phyloP scores from a whole-genome alignment of 495 filamentous ascomycete genomes.

The Penicillium paradoxum region DNA sequence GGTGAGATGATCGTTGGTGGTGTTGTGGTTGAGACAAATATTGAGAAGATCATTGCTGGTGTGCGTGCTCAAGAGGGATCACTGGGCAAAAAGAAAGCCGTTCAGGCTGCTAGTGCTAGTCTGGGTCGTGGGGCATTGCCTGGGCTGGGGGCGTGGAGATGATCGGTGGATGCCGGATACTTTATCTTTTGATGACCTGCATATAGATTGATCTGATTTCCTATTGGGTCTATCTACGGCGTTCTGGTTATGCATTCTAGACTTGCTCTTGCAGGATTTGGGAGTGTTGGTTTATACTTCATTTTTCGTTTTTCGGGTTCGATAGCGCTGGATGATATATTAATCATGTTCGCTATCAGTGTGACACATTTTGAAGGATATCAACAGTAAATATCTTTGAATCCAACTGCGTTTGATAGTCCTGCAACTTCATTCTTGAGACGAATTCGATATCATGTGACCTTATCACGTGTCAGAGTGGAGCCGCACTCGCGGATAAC shows the following conservation, averaged over 20 bases:
- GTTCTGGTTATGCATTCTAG: background rate
- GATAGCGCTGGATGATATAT: too few species aligned
- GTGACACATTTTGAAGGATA: background rate
- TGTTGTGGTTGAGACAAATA: conserved; percentile 88
- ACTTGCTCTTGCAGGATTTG: background rate
- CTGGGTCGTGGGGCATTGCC: conserved; percentile 36
- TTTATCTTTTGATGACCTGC: conserved; percentile 1
- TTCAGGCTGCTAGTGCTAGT: conserved; percentile 41
- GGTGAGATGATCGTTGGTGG: conserved; percentile 96
- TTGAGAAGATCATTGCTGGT: conserved; percentile 80
- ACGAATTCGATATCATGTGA: background rate
- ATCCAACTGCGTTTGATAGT: background rate
- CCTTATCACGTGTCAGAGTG: conserved; percentile 13
- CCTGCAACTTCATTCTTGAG: background rate
- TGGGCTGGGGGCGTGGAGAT: conserved; percentile 42
- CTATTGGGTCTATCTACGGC: background rate
- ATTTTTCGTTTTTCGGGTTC: too few species aligned
- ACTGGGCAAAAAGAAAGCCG: conserved; percentile 61
- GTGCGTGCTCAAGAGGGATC: conserved; percentile 77
- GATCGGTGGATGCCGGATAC: conserved; percentile 9
- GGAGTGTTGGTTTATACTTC: background rate
- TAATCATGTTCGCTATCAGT: too few species aligned
- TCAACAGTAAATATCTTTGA: background rate
- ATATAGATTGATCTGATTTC: background rate
- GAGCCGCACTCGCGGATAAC: conserved; percentile 5